A percentile compares a stretch with the other conserved stretches of the same genome.
phyloP scores from a whole-genome alignment of 306 rosid genomes.

The Vachellia pachyceras region DNA sequence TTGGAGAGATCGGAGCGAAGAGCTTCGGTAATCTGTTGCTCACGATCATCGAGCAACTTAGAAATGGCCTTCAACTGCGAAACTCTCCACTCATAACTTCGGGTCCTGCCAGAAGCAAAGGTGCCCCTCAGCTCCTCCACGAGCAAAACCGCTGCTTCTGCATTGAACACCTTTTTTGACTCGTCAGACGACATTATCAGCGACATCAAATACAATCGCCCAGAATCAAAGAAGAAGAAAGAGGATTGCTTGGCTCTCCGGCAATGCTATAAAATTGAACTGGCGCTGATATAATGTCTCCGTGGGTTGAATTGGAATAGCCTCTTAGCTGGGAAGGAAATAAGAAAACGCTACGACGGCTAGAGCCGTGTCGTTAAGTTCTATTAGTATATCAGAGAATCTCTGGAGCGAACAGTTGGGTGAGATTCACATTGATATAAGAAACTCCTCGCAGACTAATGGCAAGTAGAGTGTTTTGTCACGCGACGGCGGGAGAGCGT shows the following conservation, averaged over 20 bases:
- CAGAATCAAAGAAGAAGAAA: not conserved
- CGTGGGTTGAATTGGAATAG: not conserved
- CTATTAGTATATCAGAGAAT: not conserved
- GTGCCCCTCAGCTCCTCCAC: slow-evolving; percentile 29
- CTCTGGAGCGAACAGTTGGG: not conserved
- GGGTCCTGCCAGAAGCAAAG: slow-evolving; percentile 44
- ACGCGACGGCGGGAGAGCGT: not conserved
- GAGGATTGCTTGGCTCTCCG: not conserved
- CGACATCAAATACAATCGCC: not conserved
- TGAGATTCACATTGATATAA: not conserved
- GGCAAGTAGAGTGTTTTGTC: not conserved
- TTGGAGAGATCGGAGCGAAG: slow-evolving; percentile 49
- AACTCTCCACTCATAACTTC: slow-evolving; percentile 46
- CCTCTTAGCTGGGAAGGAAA: not conserved
- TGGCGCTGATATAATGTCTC: not conserved
- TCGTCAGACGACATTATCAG: slow-evolving; percentile 32
- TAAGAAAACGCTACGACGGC: not conserved
- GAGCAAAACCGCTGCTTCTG: slow-evolving; percentile 28
- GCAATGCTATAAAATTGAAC: not conserved
- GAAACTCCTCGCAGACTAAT: not conserved
- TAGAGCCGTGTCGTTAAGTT: not conserved
- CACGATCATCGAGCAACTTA: not conserved
- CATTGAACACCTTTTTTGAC: slow-evolving; percentile 21
- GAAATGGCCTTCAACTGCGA: slow-evolving; percentile 44
- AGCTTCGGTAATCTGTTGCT: slow-evolving; percentile 42